Evolutionary conservation across 495 filamentous ascomycete species (phyloP), one percentile per base, ranked within the genome.

Genomic region (Parathielavia appendiculata): DNA sequence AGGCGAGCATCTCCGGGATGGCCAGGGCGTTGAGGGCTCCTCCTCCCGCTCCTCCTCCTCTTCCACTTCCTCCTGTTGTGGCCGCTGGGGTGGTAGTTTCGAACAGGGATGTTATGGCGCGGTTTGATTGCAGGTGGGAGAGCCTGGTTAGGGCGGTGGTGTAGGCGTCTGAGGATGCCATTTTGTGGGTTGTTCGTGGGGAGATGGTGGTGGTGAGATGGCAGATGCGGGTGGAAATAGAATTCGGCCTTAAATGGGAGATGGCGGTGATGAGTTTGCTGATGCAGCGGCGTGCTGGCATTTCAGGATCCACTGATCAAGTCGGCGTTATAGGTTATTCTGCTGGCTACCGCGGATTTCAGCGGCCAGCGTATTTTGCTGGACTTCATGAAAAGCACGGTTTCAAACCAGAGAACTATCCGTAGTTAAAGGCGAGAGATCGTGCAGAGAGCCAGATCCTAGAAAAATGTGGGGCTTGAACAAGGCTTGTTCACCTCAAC

Each of bases 1-100:
- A 96, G 56, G 87, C 85, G 46, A 88, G 73, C 79, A 92, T 96
- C 66, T 96, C 92, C 1, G 90, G 89, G 57, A 95, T 86, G 3
- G 92, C 90, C 44, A 76, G 77, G 34, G 82, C 72, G 63, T 96
- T 96, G 75, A 87, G 79, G 60, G 81, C 79, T 16, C 1, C 46
- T 46, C 26, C n/a, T 5, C 14, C 23, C 4, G 5, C 23, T 19
- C 1, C 46, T 17, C 17, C 13, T 35, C 9, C 26, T 46, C 26
- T 10, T 5, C 14, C 23, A 4, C n/a, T 13, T 19, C 1, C 46
- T 17, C 17, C 13, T 35, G 4, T 14, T 47, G 41, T 20, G 45
- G 64, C 1, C 16, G 66, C 44, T 30, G 26, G 65, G 60, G 60
- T 74, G 71, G 38, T 71, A 60, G 16, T 62, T 34, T 66, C 65